Percentiles rank a stretch among this genome's conserved stretches.
These are phyloP conservation scores for Candida montana DNA, from an alignment of 805 yeast genomes.

Conservation along the genomic window DNA sequence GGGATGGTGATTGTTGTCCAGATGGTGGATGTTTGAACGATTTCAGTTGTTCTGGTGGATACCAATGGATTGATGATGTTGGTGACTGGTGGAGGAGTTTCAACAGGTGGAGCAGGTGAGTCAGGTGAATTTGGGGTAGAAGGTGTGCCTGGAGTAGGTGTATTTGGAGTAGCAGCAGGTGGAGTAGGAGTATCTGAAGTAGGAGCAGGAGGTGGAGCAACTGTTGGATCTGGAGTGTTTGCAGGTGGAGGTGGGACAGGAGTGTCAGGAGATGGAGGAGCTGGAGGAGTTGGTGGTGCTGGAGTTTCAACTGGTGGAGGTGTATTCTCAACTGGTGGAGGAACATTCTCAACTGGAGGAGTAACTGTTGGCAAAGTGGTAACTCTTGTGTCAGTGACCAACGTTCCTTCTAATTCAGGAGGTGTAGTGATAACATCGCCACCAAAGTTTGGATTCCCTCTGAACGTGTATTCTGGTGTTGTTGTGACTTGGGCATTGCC, in stretches of 20 bases:
- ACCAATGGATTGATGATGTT: background rate
- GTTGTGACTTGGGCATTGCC: slow-evolving; percentile 4
- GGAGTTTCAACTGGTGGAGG: background rate
- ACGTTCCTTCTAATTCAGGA: slow-evolving; percentile 12
- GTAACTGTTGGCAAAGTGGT: slow-evolving; percentile 6
- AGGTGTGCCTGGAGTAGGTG: background rate
- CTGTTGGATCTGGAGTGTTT: slow-evolving; percentile 13
- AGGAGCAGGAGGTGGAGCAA: slow-evolving; percentile 18
- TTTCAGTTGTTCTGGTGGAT: background rate
- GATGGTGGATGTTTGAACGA: slow-evolving; percentile 4
- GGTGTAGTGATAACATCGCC: slow-evolving; percentile 18
- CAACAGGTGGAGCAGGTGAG: background rate
- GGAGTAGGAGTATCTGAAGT: background rate
- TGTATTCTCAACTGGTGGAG: too few relatives aligned
- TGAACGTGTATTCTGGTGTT: slow-evolving; percentile 12
- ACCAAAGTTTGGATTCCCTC: slow-evolving; percentile 18
- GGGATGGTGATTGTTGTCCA: slow-evolving; percentile 3
- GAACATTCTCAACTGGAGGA: too few relatives aligned
- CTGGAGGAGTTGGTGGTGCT: slow-evolving; percentile 14
- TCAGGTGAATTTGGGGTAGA: background rate
- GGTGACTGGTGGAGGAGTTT: background rate
- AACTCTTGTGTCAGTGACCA: slow-evolving; percentile 14
- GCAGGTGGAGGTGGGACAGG: background rate
- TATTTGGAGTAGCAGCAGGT: background rate
- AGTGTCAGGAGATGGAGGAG: slow-evolving; percentile 6